Conservation (phyloP, 1,284 basidiomycete genomes). For the Boletus sp. region DNA sequence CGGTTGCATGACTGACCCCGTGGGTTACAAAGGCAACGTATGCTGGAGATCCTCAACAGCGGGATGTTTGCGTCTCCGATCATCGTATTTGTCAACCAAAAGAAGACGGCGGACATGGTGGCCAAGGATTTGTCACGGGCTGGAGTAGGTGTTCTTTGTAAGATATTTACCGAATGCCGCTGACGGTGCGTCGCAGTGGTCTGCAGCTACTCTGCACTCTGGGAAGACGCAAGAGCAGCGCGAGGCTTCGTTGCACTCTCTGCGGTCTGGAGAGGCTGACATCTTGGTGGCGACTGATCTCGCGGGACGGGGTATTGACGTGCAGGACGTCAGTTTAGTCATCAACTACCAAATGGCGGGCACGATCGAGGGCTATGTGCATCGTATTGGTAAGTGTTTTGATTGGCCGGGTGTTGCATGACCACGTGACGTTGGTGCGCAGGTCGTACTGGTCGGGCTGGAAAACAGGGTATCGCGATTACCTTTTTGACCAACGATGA, state of each 20-base stretch:
- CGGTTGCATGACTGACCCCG: slow-evolving; percentile 8
- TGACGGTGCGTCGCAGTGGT: slow-evolving; percentile 57
- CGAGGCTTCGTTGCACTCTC: slow-evolving; percentile 83
- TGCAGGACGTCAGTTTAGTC: slow-evolving; percentile 92
- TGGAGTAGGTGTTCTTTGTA: slow-evolving; percentile 49
- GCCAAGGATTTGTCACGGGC: slow-evolving; percentile 86
- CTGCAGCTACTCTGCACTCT: slow-evolving; percentile 86
- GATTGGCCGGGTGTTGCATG: neutral
- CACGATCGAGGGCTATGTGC: slow-evolving; percentile 95
- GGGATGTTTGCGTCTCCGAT: slow-evolving; percentile 84
- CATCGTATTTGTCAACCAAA: slow-evolving; percentile 99
- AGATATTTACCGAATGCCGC: slow-evolving; percentile 9
- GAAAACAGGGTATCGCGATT: slow-evolving; percentile 88
- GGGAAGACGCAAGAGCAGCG: slow-evolving; percentile 97
- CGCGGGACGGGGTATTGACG: slow-evolving; percentile 97
- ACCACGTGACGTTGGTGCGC: slow-evolving; percentile 6
- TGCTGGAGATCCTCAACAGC: slow-evolving; percentile 89
- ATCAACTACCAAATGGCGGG: slow-evolving; percentile 98
- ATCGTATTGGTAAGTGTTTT: slow-evolving; percentile 77
- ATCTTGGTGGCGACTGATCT: slow-evolving; percentile 96
- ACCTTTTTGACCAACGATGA: slow-evolving; percentile 96
- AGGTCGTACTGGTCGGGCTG: slow-evolving; percentile 96
- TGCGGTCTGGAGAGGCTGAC: slow-evolving; percentile 81
- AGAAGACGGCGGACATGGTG: slow-evolving; percentile 97
- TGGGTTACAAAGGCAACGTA: slow-evolving; percentile 51